phyloP scores from a whole-genome alignment of 371 early-diverging fungal species.

The Smittium mucronatum region DNA sequence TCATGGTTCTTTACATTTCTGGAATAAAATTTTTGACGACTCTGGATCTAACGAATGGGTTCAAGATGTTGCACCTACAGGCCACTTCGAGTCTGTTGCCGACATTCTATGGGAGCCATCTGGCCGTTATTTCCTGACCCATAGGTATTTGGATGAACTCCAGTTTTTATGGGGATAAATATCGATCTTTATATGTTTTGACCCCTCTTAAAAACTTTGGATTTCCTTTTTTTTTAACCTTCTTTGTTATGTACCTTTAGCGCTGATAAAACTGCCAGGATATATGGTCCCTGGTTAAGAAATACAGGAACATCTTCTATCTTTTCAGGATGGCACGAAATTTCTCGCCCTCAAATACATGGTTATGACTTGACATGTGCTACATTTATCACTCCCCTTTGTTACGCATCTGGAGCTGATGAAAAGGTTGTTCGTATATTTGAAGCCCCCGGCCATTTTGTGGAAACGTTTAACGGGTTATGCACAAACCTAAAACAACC shows the following conservation, averaged over 20 bases:
- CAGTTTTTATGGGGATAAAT: neutral
- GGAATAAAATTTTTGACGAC: conserved; percentile 34
- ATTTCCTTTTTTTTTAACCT: neutral
- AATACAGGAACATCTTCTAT: conserved; percentile 13
- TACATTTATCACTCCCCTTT: conserved; percentile 57
- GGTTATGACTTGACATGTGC: conserved; percentile 87
- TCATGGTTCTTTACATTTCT: conserved; percentile 79
- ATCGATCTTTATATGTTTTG: neutral
- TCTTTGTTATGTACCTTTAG: conserved; percentile 27
- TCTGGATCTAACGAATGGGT: conserved; percentile 35
- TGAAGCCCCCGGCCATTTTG: conserved; percentile 73
- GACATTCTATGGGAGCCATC: conserved; percentile 72
- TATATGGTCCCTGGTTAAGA: conserved; percentile 58
- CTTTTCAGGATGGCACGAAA: conserved; percentile 71
- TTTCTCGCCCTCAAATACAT: conserved; percentile 91
- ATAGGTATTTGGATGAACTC: conserved; percentile 38
- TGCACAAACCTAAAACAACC: conserved; percentile 23
- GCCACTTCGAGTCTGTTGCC: conserved; percentile 64
- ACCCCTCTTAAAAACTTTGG: neutral
- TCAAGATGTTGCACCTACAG: conserved; percentile 56
- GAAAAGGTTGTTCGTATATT: conserved; percentile 89
- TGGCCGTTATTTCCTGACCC: conserved; percentile 49
- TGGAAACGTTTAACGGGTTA: conserved; percentile 43
- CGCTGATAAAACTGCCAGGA: conserved; percentile 78
- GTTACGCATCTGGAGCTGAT: conserved; percentile 82